These are phyloP conservation scores for Phaeophleospora eucalypticola DNA, from an alignment of 2,329 filamentous ascomycete species.

Conservation along the genomic window DNA sequence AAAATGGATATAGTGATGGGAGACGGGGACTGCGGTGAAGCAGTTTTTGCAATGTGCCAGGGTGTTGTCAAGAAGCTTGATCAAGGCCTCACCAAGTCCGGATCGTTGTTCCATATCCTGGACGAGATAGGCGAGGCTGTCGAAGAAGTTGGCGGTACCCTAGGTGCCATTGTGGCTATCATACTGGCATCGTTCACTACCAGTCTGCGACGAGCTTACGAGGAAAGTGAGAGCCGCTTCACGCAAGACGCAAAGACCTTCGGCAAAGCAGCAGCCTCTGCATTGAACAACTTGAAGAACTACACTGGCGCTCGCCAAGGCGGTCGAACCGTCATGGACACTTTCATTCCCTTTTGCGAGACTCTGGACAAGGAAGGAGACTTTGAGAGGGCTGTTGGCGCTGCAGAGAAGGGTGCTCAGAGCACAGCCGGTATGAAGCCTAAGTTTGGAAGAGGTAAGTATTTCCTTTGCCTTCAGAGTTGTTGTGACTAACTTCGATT, in stretches of 20 bases:
- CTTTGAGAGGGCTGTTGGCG: slow-evolving; percentile 29
- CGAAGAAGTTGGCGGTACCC: slow-evolving; percentile 37
- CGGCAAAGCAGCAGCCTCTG: slow-evolving; percentile 32
- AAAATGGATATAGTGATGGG: slow-evolving; percentile 61
- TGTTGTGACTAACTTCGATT: not conserved
- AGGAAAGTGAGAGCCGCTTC: slow-evolving; percentile 21
- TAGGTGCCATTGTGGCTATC: slow-evolving; percentile 37
- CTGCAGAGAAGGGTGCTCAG: slow-evolving; percentile 31
- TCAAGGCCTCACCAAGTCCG: slow-evolving; percentile 25
- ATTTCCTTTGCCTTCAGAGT: not conserved
- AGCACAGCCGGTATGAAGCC: slow-evolving; percentile 35
- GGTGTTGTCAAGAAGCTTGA: slow-evolving; percentile 32
- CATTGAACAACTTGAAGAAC: slow-evolving; percentile 41
- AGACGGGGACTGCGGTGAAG: slow-evolving; percentile 63
- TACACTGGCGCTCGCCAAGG: slow-evolving; percentile 35
- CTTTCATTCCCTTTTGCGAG: slow-evolving; percentile 37
- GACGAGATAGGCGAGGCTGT: slow-evolving; percentile 33
- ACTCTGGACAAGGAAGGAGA: slow-evolving; percentile 26
- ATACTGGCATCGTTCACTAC: slow-evolving; percentile 37
- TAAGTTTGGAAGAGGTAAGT: slow-evolving; percentile 33
- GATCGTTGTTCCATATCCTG: slow-evolving; percentile 32
- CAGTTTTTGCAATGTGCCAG: slow-evolving; percentile 38
- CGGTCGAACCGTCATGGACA: slow-evolving; percentile 37
- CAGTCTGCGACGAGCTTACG: slow-evolving; percentile 34
- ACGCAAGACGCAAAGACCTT: slow-evolving; percentile 23